A percentile compares a stretch with the other conserved stretches of the same genome.
Evolutionary conservation across 495 filamentous ascomycete genomes (phyloP).

Genomic region (Wilcoxina mikolae): DNA sequence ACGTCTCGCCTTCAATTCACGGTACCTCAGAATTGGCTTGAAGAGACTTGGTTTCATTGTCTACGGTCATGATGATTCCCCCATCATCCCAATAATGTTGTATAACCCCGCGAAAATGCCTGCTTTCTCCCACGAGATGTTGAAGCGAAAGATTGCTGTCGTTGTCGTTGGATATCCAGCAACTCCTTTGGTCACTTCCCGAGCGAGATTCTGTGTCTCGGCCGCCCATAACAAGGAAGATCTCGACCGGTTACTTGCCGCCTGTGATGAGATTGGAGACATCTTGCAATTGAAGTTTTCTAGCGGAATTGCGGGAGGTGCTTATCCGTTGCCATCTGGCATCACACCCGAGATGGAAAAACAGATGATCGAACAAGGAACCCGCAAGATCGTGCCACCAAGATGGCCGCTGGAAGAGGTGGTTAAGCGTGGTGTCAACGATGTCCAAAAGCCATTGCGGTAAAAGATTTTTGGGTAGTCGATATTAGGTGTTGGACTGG

Average conservation of each 20-base stretch:
- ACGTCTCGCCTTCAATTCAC: conserved; percentile 94
- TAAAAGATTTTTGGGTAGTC: conserved; percentile 26
- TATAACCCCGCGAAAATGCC: conserved; percentile 97
- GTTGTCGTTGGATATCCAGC: conserved; percentile 96
- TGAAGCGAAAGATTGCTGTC: conserved; percentile 92
- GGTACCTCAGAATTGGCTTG: conserved; percentile 88
- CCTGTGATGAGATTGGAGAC: conserved; percentile 86
- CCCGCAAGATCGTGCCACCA: conserved; percentile 46
- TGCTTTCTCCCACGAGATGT: conserved; percentile 96
- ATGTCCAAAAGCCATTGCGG: conserved; percentile 57
- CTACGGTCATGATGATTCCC: conserved; percentile 92
- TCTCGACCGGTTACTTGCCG: conserved; percentile 73
- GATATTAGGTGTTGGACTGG: neutral
- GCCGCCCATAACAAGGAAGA: conserved; percentile 97
- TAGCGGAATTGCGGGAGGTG: conserved; percentile 79
- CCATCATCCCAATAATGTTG: conserved; percentile 83
- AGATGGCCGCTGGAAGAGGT: conserved; percentile 73
- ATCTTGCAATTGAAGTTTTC: conserved; percentile 91
- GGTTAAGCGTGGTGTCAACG: conserved; percentile 59
- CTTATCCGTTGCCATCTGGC: conserved; percentile 54
- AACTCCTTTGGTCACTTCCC: conserved; percentile 87
- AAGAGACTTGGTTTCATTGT: conserved; percentile 96
- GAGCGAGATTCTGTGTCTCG: conserved; percentile 89
- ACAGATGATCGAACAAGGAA: conserved; percentile 47
- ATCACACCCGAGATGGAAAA: conserved; percentile 54